Percentiles rank a stretch among this genome's conserved stretches.
Evolutionary conservation across 306 rosid genomes (phyloP).

Genomic region (Ammopiptanthus mongolicus): DNA sequence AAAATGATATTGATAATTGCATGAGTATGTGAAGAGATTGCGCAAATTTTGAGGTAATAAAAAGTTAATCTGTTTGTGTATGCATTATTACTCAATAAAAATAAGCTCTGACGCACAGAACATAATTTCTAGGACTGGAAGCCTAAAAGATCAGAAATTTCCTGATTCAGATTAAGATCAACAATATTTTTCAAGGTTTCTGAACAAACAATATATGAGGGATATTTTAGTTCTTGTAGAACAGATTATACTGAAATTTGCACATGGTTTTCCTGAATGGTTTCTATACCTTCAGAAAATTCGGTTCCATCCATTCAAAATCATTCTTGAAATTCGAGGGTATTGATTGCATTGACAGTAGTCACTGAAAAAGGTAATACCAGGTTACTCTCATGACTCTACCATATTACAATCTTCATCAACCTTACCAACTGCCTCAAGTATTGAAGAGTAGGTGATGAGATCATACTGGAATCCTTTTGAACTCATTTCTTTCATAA

Average conservation of each 20-base stretch:
- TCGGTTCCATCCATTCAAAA: not conserved
- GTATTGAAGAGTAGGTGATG: slow-evolving; percentile 86
- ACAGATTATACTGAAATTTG: not conserved
- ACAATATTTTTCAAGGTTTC: not conserved
- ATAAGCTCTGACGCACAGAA: not conserved
- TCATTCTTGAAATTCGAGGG: slow-evolving; percentile 5
- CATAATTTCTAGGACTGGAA: not conserved
- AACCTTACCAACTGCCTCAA: slow-evolving; percentile 93
- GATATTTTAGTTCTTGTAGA: not conserved
- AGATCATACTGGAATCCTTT: slow-evolving; percentile 67
- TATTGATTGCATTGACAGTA: not conserved
- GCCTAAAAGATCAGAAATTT: not conserved
- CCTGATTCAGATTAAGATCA: not conserved
- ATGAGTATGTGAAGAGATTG: not conserved
- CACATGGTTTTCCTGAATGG: not conserved
- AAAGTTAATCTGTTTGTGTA: no score
- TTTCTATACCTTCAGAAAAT: not conserved
- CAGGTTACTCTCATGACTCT: slow-evolving; percentile 16
- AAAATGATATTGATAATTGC: not conserved
- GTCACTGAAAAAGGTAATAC: not conserved
- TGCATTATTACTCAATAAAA: no score
- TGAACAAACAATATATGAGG: not conserved
- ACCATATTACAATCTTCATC: slow-evolving; percentile 43
- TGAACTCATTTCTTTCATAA: slow-evolving; percentile 85
- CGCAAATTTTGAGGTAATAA: not conserved